phyloP scores from a whole-genome alignment of 2,329 filamentous ascomycete species.

The Ophiostoma angusticollis region DNA sequence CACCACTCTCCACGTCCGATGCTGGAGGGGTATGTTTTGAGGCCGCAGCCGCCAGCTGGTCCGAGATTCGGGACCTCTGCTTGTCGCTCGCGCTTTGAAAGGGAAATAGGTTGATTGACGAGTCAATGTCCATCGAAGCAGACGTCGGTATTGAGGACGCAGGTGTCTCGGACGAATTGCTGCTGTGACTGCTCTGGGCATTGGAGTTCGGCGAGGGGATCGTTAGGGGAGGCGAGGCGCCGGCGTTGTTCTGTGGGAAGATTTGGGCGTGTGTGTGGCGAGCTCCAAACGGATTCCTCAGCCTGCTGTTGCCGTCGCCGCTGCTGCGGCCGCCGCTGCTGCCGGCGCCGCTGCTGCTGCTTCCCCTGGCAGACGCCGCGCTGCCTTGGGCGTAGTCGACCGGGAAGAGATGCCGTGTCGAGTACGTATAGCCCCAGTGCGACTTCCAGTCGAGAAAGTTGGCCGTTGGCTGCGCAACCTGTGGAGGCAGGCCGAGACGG shows the following conservation, averaged over 20 bases:
- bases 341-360: not conserved
- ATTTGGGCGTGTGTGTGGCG: not conserved
- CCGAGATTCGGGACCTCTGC: no score
- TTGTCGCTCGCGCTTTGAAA: no score
- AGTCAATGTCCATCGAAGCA: not conserved
- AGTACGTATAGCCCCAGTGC: constrained; percentile 11
- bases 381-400: no score
- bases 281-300: not conserved
- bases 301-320: not conserved
- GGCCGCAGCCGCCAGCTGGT: no score
- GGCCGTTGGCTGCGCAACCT: no score
- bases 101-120: no score
- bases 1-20: not conserved
- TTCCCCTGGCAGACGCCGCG: no score
- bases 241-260: not conserved
- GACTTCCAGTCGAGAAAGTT: no score
- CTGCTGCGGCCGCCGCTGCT: not conserved
- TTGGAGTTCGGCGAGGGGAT: not conserved
- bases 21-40: no score
- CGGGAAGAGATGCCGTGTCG: constrained; percentile 26
- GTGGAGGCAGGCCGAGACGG: no score
- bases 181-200: not conserved
- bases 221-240: constrained; percentile 2
- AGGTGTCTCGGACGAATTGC: not conserved
- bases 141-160: not conserved